These are phyloP conservation scores for Kodamaea fukazawae DNA, from an alignment of 805 yeast species.

Conservation along the genomic window DNA sequence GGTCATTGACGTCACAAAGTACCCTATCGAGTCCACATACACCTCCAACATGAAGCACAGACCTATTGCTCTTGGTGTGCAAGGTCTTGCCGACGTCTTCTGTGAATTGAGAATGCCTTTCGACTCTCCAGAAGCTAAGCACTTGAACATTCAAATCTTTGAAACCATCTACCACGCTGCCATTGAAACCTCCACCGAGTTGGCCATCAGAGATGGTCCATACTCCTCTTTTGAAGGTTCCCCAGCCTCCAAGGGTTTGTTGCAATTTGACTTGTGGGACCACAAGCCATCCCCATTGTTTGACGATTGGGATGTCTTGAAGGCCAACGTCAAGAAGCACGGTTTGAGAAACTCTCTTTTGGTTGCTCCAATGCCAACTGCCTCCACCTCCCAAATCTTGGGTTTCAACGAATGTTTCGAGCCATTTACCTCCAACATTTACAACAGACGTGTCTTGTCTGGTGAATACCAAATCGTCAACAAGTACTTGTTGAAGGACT, in stretches of 20 bases:
- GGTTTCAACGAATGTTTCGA: conserved; percentile 64
- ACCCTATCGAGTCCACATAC: conserved; percentile 55
- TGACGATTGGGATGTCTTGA: conserved; percentile 58
- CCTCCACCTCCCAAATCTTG: conserved; percentile 62
- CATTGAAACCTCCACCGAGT: conserved; percentile 54
- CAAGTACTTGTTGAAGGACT: conserved; percentile 55
- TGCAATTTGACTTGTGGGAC: conserved; percentile 59
- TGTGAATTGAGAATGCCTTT: conserved; percentile 56
- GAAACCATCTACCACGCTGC: conserved; percentile 63
- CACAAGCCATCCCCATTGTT: conserved; percentile 53
- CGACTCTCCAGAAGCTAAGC: conserved; percentile 55
- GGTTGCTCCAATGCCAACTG: conserved; percentile 67
- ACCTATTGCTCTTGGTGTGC: conserved; percentile 64
- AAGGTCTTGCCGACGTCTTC: conserved; percentile 60
- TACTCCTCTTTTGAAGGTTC: conserved; percentile 54
- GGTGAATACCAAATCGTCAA: conserved; percentile 66
- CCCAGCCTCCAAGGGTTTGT: conserved; percentile 56
- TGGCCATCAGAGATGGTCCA: conserved; percentile 50
- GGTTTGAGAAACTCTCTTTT: conserved; percentile 59
- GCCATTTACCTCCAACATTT: conserved; percentile 61
- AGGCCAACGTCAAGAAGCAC: conserved; percentile 44
- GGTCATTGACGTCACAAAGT: conserved; percentile 54
- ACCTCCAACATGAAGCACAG: conserved; percentile 55
- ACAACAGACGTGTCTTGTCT: conserved; percentile 60
- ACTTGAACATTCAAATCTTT: conserved; percentile 56